A percentile compares a stretch with the other conserved stretches of the same genome.
phyloP scores from a whole-genome alignment of 306 rosid species.

The Comarum palustre region DNA sequence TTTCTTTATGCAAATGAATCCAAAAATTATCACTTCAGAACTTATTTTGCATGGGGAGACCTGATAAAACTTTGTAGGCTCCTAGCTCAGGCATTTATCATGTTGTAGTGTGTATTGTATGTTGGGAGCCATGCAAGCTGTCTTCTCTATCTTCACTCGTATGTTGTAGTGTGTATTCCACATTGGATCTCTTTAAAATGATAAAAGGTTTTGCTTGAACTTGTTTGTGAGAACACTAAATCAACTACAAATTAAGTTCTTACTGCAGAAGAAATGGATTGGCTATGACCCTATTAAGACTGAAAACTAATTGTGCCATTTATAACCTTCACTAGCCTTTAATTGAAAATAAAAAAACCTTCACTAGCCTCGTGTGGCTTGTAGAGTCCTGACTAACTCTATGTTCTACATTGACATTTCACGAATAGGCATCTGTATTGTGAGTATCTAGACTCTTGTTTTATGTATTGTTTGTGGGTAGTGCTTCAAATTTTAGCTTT shows the following conservation, averaged over 20 bases:
- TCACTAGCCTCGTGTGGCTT: background rate
- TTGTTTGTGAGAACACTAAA: background rate
- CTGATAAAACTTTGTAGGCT: background rate
- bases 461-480: background rate
- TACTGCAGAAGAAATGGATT: background rate
- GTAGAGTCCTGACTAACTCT: background rate
- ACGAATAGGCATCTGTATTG: background rate
- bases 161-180: background rate
- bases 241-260: background rate
- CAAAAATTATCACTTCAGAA: background rate
- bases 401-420: background rate
- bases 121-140: background rate
- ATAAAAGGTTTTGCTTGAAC: background rate
- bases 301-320: background rate
- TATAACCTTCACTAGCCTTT: background rate
- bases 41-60: background rate
- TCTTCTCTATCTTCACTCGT: background rate
- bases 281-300: background rate
- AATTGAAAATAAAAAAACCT: background rate
- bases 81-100: background rate
- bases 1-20: background rate
- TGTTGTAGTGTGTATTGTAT: background rate
- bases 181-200: background rate
- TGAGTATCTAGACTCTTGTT: background rate
- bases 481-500: background rate